Conservation (phyloP, 495 filamentous ascomycete genomes). For the Bacidia gigantensis region DNA sequence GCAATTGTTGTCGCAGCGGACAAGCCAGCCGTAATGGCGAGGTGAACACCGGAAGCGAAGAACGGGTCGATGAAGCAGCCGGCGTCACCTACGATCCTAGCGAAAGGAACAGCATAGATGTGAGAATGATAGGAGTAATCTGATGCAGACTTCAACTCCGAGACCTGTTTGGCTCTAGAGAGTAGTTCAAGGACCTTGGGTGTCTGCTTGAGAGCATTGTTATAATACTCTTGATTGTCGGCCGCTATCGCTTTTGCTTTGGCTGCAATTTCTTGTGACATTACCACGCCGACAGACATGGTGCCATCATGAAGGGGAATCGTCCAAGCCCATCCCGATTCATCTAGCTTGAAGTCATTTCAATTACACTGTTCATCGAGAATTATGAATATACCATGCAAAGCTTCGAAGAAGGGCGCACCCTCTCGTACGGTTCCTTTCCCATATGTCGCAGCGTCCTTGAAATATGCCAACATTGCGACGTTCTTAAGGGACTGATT, state of each 20-base stretch:
- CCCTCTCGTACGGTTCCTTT: slow-evolving; percentile 15
- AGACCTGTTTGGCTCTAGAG: slow-evolving; percentile 18
- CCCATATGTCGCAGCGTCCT: slow-evolving; percentile 13
- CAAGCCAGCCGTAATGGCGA: slow-evolving; percentile 30
- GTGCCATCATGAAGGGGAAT: slow-evolving; percentile 23
- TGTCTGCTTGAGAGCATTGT: slow-evolving; percentile 19
- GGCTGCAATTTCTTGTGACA: slow-evolving; percentile 19
- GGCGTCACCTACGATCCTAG: slow-evolving; percentile 27
- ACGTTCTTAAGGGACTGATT: slow-evolving; percentile 27
- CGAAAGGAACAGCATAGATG: slow-evolving; percentile 22
- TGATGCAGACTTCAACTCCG: slow-evolving; percentile 25
- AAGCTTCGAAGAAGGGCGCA: slow-evolving; percentile 24
- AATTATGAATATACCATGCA: too few relatives aligned
- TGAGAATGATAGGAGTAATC: slow-evolving; percentile 32
- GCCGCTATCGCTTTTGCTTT: slow-evolving; percentile 20
- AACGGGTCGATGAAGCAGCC: slow-evolving; percentile 30
- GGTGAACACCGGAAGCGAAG: slow-evolving; percentile 34
- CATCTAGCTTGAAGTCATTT: slow-evolving; percentile 9
- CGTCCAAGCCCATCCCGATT: slow-evolving; percentile 25
- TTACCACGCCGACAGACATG: slow-evolving; percentile 23
- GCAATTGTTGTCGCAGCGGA: slow-evolving; percentile 28
- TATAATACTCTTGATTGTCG: slow-evolving; percentile 26
- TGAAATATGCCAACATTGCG: slow-evolving; percentile 28
- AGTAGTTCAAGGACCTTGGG: slow-evolving; percentile 20
- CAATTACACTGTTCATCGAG: too few relatives aligned